Evolutionary conservation across 73 alveolate species (phyloP).

Genomic region (Tetrahymena thermophila): DNA sequence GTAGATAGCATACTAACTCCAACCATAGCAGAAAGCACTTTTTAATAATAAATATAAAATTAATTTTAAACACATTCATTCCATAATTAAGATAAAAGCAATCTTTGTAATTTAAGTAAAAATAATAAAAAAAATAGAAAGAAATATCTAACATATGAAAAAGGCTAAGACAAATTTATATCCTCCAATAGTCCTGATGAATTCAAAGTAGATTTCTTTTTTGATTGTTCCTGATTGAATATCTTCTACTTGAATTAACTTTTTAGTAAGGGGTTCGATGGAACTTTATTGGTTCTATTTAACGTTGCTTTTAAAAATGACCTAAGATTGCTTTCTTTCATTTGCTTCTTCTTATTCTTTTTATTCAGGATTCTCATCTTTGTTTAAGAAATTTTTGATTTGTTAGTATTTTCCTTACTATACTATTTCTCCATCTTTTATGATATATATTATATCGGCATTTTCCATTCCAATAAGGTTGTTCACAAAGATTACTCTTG

Average conservation of each 20-base stretch:
- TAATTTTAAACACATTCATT: too few species aligned
- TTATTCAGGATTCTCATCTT: background rate
- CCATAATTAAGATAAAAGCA: too few species aligned
- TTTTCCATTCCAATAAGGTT: background rate
- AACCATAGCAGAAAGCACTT: background rate
- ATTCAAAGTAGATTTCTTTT: background rate
- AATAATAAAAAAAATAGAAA: background rate
- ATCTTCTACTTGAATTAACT: background rate
- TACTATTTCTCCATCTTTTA: background rate
- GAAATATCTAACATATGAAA: background rate
- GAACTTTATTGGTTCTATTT: background rate
- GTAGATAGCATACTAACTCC: background rate
- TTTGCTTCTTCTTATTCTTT: background rate
- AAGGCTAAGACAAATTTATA: background rate
- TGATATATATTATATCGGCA: background rate
- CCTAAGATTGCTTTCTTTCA: background rate
- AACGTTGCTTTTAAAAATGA: background rate
- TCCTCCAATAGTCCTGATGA: background rate
- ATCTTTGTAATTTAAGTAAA: too few species aligned
- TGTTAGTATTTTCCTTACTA: background rate
- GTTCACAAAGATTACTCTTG: conserved; percentile 8
- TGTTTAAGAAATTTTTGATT: background rate
- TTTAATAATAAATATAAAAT: background rate
- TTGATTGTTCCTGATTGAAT: background rate
- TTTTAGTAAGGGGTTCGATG: background rate